Percentiles rank a stretch among this genome's conserved stretches.
These are phyloP conservation scores for Zarea fungicola DNA, from an alignment of 2,329 filamentous ascomycete genomes.

Conservation along the genomic window DNA sequence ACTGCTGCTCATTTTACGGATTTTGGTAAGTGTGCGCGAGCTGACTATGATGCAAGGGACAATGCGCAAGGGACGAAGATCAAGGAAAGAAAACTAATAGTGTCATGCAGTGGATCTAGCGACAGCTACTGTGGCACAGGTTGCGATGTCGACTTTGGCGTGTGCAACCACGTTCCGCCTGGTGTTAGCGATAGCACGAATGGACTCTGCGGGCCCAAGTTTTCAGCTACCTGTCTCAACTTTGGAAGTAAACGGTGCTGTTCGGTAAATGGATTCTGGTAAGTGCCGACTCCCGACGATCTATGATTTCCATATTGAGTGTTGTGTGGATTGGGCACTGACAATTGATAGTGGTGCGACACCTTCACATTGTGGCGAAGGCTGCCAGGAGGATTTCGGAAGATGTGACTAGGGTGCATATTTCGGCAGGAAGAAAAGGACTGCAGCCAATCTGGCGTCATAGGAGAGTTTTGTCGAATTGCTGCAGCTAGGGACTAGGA, in stretches of 20 bases:
- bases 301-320: not conserved
- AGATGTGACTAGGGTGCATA: conserved; percentile 25
- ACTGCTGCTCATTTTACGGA: conserved; percentile 38
- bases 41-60: not conserved
- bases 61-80: conserved; percentile 2
- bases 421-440: too few species aligned
- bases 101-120: conserved; percentile 25
- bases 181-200: conserved; percentile 29
- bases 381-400: conserved; percentile 31
- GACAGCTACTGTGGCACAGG: conserved; percentile 32
- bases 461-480: too few species aligned
- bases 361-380: conserved; percentile 25
- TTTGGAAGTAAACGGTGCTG: conserved; percentile 32
- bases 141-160: conserved; percentile 31
- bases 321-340: not conserved
- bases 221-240: conserved; percentile 27
- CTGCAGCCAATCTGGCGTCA: too few species aligned
- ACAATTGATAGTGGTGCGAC: conserved; percentile 1
- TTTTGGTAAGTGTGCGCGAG: conserved; percentile 29
- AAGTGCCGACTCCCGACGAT: conserved; percentile 11
- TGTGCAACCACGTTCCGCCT: conserved; percentile 22
- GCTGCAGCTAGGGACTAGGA: too few species aligned
- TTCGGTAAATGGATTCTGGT: conserved; percentile 32
- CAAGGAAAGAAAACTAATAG: not conserved
- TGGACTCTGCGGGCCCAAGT: conserved; percentile 29